Base-by-base conservation (phyloP, 164 flowering plant genomes). In the Buxus sempervirens region DNA sequence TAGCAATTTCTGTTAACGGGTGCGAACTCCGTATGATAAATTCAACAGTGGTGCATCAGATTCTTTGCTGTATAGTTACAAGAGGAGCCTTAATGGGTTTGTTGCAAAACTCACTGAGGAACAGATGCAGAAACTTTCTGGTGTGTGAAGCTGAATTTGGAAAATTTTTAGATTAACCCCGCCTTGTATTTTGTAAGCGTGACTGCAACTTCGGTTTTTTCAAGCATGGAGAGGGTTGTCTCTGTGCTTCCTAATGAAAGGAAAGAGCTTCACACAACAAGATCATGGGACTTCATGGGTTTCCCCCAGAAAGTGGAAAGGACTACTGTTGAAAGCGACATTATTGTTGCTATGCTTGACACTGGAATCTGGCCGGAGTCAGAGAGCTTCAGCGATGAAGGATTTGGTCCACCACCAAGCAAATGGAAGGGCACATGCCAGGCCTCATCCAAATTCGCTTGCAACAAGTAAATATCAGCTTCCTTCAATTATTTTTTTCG, bases 361-460 rank as follows among this genome's bases (percentile, higher is more conserved):
- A 72, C 82, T 0, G 90, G 93, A 20, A 68, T 86, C 22, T 88
- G 93, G 88, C 88, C 87, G 0, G 90, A 88, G 53, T 82, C 87
- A 9, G 75, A 64, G 0, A 85, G 88, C 68, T 86, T 88, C 73
- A 74, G 38, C 19, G 87, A 82, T 32, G 54, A 60, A 57, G 85
- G 83, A 54, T 73, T 82, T 23, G 85, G 88, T 22, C 85, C 90
- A 10, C 89, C 93, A 19, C 96, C 96, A 1, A 54, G 45, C 9
- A 86, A 82, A 78, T 88, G 93, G 96, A 90, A 79, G 72, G 96
- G 91, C 42, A 55, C 54, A 14, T 86, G 91, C 70, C 68, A 76
- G 56, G 13, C 56, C 65, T 62, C 71, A 4, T 21, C 61, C 14
- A 88, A 84, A 48, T 82, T 86, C 76, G 83, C 88, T 19, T 84